phyloP scores from a whole-genome alignment of 1,284 basidiomycete species.

The Fomes fomentarius region DNA sequence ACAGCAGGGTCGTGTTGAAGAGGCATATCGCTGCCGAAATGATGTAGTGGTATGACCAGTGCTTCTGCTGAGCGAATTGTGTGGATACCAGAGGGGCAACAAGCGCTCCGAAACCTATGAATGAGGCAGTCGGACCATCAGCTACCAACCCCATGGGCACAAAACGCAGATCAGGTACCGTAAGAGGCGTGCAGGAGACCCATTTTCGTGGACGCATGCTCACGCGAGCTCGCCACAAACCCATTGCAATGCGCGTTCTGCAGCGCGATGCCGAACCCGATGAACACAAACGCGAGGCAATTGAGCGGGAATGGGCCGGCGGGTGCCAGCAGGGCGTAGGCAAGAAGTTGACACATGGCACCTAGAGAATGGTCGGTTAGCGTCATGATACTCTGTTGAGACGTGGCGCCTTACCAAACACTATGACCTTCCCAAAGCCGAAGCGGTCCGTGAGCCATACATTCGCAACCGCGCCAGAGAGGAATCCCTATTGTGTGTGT shows the following conservation, averaged over 20 bases:
- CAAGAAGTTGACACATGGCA: conserved; percentile 43
- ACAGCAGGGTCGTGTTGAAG: conserved; percentile 46
- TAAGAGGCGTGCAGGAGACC: conserved; percentile 58
- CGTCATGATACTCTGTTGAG: background rate
- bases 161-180: conserved; percentile 19
- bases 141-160: background rate
- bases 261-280: conserved; percentile 64
- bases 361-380: conserved; percentile 4
- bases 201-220: conserved; percentile 55
- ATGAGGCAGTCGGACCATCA: background rate
- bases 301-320: conserved; percentile 71
- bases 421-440: conserved; percentile 58
- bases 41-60: conserved; percentile 69
- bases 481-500: conserved; percentile 42
- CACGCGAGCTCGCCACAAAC: conserved; percentile 49
- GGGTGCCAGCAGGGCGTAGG: conserved; percentile 58
- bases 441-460: conserved; percentile 52
- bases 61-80: conserved; percentile 52
- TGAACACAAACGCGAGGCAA: conserved; percentile 57
- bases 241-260: conserved; percentile 59
- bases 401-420: conserved; percentile 23
- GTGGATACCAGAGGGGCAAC: conserved; percentile 63
- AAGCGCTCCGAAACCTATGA: conserved; percentile 58
- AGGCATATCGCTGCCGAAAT: conserved; percentile 56
- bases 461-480: conserved; percentile 49